These are phyloP conservation scores for Roridomyces roridus DNA, from an alignment of 768 basidiomycete species.

Conservation along the genomic window DNA sequence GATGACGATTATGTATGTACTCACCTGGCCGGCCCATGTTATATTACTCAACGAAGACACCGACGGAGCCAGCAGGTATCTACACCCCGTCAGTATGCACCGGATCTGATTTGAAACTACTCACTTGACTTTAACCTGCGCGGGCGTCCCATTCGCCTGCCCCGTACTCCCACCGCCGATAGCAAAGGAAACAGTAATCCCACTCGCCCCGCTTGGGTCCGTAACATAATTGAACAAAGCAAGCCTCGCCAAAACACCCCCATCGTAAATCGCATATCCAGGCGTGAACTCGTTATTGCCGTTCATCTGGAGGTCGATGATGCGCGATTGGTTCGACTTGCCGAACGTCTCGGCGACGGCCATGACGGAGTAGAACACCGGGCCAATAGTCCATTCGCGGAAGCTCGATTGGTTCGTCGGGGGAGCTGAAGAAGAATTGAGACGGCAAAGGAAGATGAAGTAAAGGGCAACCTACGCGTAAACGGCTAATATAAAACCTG, in stretches of 20 bases:
- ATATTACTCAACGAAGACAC: slow-evolving; percentile 62
- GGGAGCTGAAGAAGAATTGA: slow-evolving; percentile 42
- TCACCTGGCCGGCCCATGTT: slow-evolving; percentile 67
- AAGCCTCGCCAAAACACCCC: slow-evolving; percentile 52
- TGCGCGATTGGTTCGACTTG: slow-evolving; percentile 49
- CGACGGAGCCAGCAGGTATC: slow-evolving; percentile 57
- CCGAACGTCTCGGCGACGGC: slow-evolving; percentile 65
- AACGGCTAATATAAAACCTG: slow-evolving; percentile 39
- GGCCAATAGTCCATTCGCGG: slow-evolving; percentile 63
- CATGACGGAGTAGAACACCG: slow-evolving; percentile 62
- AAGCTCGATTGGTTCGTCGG: slow-evolving; percentile 49
- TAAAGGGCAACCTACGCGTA: slow-evolving; percentile 35
- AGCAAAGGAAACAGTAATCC: slow-evolving; percentile 48
- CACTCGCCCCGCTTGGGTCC: slow-evolving; percentile 49
- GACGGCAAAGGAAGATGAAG: slow-evolving; percentile 29
- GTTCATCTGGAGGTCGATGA: slow-evolving; percentile 55
- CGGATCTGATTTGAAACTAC: slow-evolving; percentile 22
- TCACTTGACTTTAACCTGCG: slow-evolving; percentile 49
- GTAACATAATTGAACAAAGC: slow-evolving; percentile 62
- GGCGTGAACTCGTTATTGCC: slow-evolving; percentile 50
- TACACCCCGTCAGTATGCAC: slow-evolving; percentile 24
- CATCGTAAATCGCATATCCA: slow-evolving; percentile 61
- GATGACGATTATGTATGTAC: slow-evolving; percentile 8
- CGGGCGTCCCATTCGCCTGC: slow-evolving; percentile 38
- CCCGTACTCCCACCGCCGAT: slow-evolving; percentile 43